Conservation (phyloP, 1,284 basidiomycete genomes). For the Cryptococcus wingfieldii region DNA sequence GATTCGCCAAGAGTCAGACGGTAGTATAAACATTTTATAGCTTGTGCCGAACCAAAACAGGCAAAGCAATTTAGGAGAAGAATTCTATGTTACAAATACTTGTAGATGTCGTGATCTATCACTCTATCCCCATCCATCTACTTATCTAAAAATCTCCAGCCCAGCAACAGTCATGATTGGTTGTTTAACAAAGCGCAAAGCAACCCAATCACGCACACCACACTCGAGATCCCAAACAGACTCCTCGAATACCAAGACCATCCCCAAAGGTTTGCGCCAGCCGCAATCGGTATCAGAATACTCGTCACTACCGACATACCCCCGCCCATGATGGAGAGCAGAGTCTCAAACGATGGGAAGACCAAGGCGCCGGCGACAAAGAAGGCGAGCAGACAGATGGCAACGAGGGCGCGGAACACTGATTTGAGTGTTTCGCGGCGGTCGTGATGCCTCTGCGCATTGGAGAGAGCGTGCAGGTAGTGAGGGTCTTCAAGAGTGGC, state of each 20-base stretch:
- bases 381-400: conserved; percentile 58
- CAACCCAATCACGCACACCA: conserved; percentile 73
- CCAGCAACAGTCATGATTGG: background rate
- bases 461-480: conserved; percentile 52
- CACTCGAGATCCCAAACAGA: conserved; percentile 55
- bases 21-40: too few relatives aligned
- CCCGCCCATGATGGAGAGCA: conserved; percentile 81
- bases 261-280: conserved; percentile 52
- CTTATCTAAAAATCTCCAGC: too few relatives aligned
- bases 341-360: conserved; percentile 77
- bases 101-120: too few relatives aligned
- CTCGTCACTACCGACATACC: conserved; percentile 77
- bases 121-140: too few relatives aligned
- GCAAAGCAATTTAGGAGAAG: too few relatives aligned
- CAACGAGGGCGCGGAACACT: conserved; percentile 57
- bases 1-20: too few relatives aligned
- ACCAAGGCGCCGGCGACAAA: conserved; percentile 68
- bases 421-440: conserved; percentile 47
- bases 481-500: conserved; percentile 1
- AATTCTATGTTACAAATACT: too few relatives aligned
- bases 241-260: conserved; percentile 56
- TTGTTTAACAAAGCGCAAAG: conserved; percentile 53
- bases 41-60: too few relatives aligned
- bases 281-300: conserved; percentile 68
- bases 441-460: conserved; percentile 44